Percentiles rank a stretch among this genome's conserved stretches.
Evolutionary conservation across 2,329 filamentous ascomycete species (phyloP).

Genomic region (Aspergillus clavatus): DNA sequence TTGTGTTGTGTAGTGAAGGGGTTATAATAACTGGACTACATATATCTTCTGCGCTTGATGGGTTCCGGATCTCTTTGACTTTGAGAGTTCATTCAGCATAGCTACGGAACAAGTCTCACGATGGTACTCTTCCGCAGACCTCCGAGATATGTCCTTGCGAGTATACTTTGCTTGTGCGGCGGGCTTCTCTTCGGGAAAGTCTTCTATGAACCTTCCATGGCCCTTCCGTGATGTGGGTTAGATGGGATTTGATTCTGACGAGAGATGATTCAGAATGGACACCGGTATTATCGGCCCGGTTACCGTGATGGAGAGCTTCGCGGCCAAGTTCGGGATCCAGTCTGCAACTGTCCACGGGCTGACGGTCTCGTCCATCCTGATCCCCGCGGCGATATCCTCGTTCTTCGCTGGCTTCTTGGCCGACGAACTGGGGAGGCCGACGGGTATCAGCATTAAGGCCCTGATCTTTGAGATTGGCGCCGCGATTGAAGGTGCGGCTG

Average conservation of each 20-base stretch:
- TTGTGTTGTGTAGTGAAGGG: no score
- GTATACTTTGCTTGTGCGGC: conserved; percentile 17
- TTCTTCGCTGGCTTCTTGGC: conserved; percentile 54
- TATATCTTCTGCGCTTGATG: no score
- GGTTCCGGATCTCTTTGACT: not conserved
- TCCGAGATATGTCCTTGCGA: conserved; percentile 17
- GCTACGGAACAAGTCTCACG: not conserved
- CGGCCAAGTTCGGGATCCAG: conserved; percentile 46
- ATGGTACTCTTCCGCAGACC: conserved; percentile 9
- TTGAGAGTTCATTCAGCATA: no score
- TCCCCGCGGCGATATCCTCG: conserved; percentile 55
- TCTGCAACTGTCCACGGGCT: conserved; percentile 53
- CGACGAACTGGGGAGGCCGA: conserved; percentile 48
- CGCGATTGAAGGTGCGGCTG: conserved; percentile 48
- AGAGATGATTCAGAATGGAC: conserved; percentile 28
- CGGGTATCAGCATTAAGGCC: conserved; percentile 47
- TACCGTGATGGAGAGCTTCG: conserved; percentile 54
- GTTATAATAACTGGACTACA: no score
- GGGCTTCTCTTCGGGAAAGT: conserved; percentile 17
- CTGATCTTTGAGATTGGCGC: conserved; percentile 53
- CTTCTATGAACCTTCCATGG: no score
- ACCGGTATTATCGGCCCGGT: conserved; percentile 57
- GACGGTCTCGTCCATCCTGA: conserved; percentile 55
- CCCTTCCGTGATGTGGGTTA: no score
- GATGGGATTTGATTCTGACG: not conserved